Percentiles rank a stretch among this genome's conserved stretches.
These are phyloP conservation scores for Hypomyces rosellus DNA, from an alignment of 2,329 filamentous ascomycete genomes.

Conservation along the genomic window DNA sequence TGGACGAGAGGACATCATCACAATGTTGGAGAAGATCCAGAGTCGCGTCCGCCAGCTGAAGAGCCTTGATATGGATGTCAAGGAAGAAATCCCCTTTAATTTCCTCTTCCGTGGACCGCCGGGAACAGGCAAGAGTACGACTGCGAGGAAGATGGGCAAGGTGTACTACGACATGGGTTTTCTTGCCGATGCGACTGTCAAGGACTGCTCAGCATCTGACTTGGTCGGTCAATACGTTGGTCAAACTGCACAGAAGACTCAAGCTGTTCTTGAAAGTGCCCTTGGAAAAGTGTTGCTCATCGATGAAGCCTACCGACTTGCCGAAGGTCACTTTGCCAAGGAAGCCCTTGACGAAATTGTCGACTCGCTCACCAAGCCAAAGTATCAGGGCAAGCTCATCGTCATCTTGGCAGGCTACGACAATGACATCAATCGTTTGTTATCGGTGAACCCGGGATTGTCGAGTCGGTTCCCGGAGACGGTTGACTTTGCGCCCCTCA, in stretches of 20 bases:
- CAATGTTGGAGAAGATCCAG: constrained; percentile 49
- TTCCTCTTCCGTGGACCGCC: constrained; percentile 62
- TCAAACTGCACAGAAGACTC: constrained; percentile 62
- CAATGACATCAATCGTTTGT: constrained; percentile 56
- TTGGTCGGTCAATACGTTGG: constrained; percentile 63
- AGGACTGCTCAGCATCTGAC: constrained; percentile 62
- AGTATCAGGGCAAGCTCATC: constrained; percentile 54
- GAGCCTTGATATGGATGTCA: constrained; percentile 20
- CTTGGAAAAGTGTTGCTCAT: constrained; percentile 64
- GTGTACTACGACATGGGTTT: constrained; percentile 72
- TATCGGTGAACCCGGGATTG: constrained; percentile 56
- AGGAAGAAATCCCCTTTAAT: constrained; percentile 52
- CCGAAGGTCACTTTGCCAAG: constrained; percentile 49
- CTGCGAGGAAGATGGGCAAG: constrained; percentile 66
- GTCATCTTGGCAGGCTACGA: constrained; percentile 66
- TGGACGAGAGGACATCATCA: constrained; percentile 50
- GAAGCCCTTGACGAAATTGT: constrained; percentile 51
- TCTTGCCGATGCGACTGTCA: constrained; percentile 50
- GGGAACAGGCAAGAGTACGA: constrained; percentile 68
- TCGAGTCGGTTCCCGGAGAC: constrained; percentile 59
- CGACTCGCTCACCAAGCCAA: constrained; percentile 46
- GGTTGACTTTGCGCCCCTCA: constrained; percentile 47
- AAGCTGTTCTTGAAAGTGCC: constrained; percentile 49
- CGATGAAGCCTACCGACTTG: constrained; percentile 64
- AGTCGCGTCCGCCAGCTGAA: constrained; percentile 30